These are phyloP conservation scores for Fusarium floridanum DNA, from an alignment of 2,329 filamentous ascomycete species.

Conservation along the genomic window DNA sequence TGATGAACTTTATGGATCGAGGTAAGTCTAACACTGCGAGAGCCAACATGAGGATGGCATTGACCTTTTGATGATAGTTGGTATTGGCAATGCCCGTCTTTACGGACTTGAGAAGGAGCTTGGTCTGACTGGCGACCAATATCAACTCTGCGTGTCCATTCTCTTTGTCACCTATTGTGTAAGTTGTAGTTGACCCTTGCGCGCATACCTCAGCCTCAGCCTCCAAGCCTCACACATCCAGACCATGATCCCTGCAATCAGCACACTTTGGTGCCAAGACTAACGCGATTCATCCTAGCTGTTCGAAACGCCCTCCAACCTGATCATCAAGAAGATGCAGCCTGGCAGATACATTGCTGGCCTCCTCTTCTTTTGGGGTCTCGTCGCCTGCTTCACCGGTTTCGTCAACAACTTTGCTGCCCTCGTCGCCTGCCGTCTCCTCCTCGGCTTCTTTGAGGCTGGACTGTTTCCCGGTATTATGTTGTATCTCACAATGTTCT, in stretches of 20 bases:
- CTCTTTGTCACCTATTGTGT: slow-evolving; percentile 14
- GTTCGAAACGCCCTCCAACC: slow-evolving; percentile 44
- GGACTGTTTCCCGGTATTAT: slow-evolving; percentile 71
- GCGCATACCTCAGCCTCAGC: background rate
- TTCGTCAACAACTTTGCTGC: slow-evolving; percentile 44
- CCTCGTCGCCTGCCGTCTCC: slow-evolving; percentile 54
- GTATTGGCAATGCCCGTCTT: slow-evolving; percentile 15
- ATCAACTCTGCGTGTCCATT: slow-evolving; percentile 8
- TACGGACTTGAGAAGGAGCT: slow-evolving; percentile 6
- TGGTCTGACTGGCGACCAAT: slow-evolving; percentile 6
- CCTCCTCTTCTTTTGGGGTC: slow-evolving; percentile 59
- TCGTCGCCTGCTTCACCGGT: slow-evolving; percentile 57
- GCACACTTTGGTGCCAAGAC: background rate
- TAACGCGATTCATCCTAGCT: background rate
- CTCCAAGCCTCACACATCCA: background rate
- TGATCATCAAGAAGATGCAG: slow-evolving; percentile 37
- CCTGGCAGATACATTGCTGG: slow-evolving; percentile 67
- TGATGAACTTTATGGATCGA: slow-evolving; percentile 17
- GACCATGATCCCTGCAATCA: background rate
- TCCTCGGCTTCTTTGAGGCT: slow-evolving; percentile 68
- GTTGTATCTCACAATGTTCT: slow-evolving; percentile 76
- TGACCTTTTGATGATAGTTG: slow-evolving; percentile 8
- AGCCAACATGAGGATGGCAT: background rate
- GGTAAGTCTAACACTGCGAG: background rate
- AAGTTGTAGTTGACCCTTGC: background rate